Base-by-base conservation (phyloP, 495 filamentous ascomycete species). In the Penicillium pancosmium region DNA sequence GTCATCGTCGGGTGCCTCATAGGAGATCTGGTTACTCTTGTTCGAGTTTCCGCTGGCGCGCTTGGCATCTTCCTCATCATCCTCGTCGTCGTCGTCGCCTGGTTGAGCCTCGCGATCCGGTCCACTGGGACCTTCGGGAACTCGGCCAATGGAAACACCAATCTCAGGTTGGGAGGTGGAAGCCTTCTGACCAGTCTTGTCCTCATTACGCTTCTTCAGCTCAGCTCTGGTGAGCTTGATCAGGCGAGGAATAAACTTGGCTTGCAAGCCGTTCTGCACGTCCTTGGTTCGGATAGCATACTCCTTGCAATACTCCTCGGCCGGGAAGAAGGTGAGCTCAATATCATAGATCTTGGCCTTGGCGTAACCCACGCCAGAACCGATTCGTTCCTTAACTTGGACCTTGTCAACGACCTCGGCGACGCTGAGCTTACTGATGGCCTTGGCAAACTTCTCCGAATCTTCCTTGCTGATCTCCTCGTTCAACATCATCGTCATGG, bases 1-100 rank as follows among this genome's bases (percentile, higher is more conserved):
- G 6, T 91, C 95, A 33, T 96, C 93, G 65, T 98, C 93, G 33
- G 92, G 92, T 7, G 83, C 92, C 38, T 90, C 95, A 68, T 98
- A 98, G 12, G 90, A 91, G 8, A 93, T 85, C 35, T 87, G 89
- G 73, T 97, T 90, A 47, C 78, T 73, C 48, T 88, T 83, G 70
- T 94, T 93, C 15, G 86, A 83, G 54, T 79, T 82, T 64, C 88
- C 83, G 72, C 91, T 90, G 55, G 86, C 84, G 54, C 86, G 85
- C 34, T 94, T 96, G 48, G 92, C 92, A 70, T 97, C 93, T 57
- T 90, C 92, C 55, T 91, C 90, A 12, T 84, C 90, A 49, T 89
- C 91, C 44, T 91, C 89, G 47, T 88, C 84, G 54, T 87, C 85
- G 46, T 91, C 88, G 54, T 88, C 87, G 31, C 85, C 88, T 21